Percentiles rank a stretch among this genome's conserved stretches.
phyloP scores from a whole-genome alignment of 495 filamentous ascomycete species.

The Aspergillus nanangensis region DNA sequence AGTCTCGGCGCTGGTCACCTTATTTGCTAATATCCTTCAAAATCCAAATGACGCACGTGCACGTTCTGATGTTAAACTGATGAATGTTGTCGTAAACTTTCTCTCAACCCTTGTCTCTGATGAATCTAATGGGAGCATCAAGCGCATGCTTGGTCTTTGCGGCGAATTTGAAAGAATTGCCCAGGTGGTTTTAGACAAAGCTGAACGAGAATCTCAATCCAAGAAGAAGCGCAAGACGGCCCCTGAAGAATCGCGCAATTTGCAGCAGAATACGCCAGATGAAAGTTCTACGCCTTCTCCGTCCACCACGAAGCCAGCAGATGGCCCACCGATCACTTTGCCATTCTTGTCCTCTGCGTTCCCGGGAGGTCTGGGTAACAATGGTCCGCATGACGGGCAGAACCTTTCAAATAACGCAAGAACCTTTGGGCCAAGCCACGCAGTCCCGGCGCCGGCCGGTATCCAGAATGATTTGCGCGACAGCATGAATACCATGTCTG shows the following conservation, averaged over 20 bases:
- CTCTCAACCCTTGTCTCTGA: conserved; percentile 71
- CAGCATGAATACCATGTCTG: conserved; percentile 28
- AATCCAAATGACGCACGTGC: conserved; percentile 89
- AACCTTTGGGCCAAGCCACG: conserved; percentile 24
- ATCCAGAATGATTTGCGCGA: conserved; percentile 21
- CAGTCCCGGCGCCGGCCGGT: conserved; percentile 28
- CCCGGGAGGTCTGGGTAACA: conserved; percentile 21
- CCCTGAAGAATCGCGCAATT: conserved; percentile 28
- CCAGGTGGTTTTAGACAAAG: conserved; percentile 83
- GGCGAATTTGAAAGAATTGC: conserved; percentile 95
- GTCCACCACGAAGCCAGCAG: conserved; percentile 18
- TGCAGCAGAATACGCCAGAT: conserved; percentile 15
- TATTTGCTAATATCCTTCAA: conserved; percentile 96
- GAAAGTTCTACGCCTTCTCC: conserved; percentile 21
- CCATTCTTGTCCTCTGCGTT: conserved; percentile 33
- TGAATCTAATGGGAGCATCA: conserved; percentile 77
- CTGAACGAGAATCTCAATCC: conserved; percentile 73
- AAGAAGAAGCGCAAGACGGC: conserved; percentile 75
- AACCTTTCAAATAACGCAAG: conserved; percentile 23
- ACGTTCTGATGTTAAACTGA: conserved; percentile 80
- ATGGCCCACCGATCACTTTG: conserved; percentile 21
- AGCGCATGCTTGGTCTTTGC: conserved; percentile 89
- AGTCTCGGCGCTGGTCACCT: conserved; percentile 88
- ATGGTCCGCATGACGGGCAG: conserved; percentile 16
- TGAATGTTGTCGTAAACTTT: conserved; percentile 91